Evolutionary conservation across 1,139 yeast species (phyloP), one percentile per base, ranked within the genome.

Genomic region (Candida labiduridarum): DNA sequence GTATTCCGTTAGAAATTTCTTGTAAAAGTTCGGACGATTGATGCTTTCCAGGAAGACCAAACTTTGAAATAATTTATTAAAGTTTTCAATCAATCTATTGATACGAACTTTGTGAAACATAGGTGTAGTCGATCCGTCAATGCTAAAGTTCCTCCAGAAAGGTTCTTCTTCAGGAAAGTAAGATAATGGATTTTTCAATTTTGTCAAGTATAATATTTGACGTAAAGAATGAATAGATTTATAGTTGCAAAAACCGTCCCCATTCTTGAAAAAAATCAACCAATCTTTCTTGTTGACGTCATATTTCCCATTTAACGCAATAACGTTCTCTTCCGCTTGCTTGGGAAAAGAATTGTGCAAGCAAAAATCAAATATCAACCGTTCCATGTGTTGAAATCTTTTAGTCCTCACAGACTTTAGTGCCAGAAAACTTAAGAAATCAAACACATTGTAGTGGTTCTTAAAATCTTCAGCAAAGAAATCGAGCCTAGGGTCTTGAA

Each of bases 1-100:
- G 11, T 39, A 34, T 12, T 48, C 52, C 29, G 45, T 48, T 22
- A 55, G 36, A 29, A 55, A 50, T 12, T 47, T 22, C 30, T 36
- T 47, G 25, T 43, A 52, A 41, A 56, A 47, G 9, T 35, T 15
- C 3, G 72, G 19, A 61, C 43, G 54, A 12, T 59, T 54, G 14
- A 60, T 53, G 35, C 53, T 59, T 29, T 56, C 59, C 49, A 71
- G 74, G 39, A 57, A 59, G 3, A 67, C 58, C 31, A 83, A 56
- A 11, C 75, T 65, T 35, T 72, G 67, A 22, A 85, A 64, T 47
- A 81, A 73, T 8, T 73, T 57, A 52, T 83, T 84, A 46, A 85
- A 60, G 38, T 69, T 68, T 36, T 76, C 77, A 44, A 83, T 71
- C 31, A 82, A 63, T 39, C 81, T 72, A 53, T 84, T 82, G 27